Evolutionary conservation across 2,329 filamentous ascomycete species (phyloP).

Genomic region (Diaporthe batatas): DNA sequence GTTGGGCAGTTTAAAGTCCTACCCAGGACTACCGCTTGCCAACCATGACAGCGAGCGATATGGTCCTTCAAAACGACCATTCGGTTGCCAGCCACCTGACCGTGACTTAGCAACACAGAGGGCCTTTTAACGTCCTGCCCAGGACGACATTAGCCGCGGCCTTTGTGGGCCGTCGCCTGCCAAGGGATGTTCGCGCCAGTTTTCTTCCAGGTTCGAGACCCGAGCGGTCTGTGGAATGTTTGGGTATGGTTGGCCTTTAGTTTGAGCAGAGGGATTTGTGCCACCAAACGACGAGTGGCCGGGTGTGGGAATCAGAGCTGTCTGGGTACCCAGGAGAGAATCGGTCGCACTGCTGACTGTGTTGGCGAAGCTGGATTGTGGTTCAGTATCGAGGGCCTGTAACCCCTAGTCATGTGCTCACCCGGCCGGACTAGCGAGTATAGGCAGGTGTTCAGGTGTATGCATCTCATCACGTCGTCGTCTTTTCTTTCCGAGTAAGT

Average conservation of each 20-base stretch:
- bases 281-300: neutral
- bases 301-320: neutral
- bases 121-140: constrained; percentile 58
- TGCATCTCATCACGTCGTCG: neutral
- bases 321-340: neutral
- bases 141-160: constrained; percentile 48
- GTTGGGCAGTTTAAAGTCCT: constrained; percentile 52
- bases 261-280: neutral
- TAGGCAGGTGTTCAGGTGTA: neutral
- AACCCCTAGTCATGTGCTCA: neutral
- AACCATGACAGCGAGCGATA: neutral
- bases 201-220: neutral
- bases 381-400: neutral
- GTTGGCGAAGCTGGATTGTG: neutral
- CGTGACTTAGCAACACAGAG: constrained; percentile 36
- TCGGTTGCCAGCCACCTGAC: constrained; percentile 33
- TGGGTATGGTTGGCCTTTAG: neutral
- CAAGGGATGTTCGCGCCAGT: neutral
- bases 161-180: neutral
- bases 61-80: neutral
- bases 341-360: neutral
- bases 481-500: neutral
- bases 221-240: too few relatives aligned
- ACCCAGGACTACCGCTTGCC: constrained; percentile 50
- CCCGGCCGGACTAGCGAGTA: neutral